Percentiles rank a stretch among this genome's conserved stretches.
Conservation (phyloP, 345 rosid species). For the Salix suchowensis region DNA sequence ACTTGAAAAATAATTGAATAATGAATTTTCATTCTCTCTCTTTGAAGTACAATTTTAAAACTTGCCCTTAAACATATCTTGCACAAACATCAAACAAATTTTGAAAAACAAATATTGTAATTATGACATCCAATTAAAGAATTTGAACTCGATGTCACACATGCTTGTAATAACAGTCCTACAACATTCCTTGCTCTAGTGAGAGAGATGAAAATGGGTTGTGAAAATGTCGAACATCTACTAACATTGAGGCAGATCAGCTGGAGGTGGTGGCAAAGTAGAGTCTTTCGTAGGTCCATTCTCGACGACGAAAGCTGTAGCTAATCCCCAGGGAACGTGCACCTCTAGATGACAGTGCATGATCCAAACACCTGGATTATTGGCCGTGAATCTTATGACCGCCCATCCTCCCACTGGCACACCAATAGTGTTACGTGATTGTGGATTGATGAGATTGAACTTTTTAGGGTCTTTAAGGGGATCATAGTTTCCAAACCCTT, state of each 20-base stretch:
- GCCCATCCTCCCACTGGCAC: slow-evolving; percentile 48
- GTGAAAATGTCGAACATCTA: not conserved
- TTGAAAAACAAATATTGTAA: not conserved
- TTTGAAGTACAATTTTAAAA: too few species aligned
- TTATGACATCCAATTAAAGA: too few species aligned
- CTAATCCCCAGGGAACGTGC: slow-evolving; percentile 25
- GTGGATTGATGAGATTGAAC: slow-evolving; percentile 63
- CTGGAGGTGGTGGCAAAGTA: slow-evolving; percentile 29
- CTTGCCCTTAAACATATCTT: too few species aligned
- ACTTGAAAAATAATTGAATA: too few species aligned
- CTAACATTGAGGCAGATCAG: slow-evolving; percentile 28
- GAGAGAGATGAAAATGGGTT: too few species aligned
- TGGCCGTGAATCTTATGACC: slow-evolving; percentile 63
- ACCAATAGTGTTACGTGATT: slow-evolving; percentile 59
- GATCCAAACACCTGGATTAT: slow-evolving; percentile 62
- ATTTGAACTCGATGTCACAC: too few species aligned
- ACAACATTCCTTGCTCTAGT: too few species aligned
- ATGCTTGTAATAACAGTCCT: too few species aligned
- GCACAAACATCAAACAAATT: too few species aligned
- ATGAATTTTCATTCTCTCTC: too few species aligned
- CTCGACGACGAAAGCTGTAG: slow-evolving; percentile 10
- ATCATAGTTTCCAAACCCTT: slow-evolving; percentile 84
- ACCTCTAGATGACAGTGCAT: slow-evolving; percentile 30
- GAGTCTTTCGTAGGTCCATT: slow-evolving; percentile 16
- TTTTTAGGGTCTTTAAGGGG: slow-evolving; percentile 35